Conservation (phyloP, 345 rosid species). For the Linum lewisii region DNA sequence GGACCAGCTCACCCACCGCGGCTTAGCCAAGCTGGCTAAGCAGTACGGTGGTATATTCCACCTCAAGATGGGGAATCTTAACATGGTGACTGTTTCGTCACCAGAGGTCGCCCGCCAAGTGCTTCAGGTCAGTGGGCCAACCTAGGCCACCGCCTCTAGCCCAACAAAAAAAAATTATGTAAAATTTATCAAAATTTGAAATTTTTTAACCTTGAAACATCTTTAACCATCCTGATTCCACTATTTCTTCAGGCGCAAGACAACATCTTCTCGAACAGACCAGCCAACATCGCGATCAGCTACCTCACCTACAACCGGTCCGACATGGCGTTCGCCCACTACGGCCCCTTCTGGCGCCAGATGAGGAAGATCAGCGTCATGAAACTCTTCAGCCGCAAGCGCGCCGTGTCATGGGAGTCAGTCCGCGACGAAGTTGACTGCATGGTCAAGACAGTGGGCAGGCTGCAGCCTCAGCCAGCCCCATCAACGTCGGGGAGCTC, state of each 20-base stretch:
- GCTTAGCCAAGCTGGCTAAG: conserved; percentile 14
- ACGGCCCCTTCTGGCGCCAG: conserved; percentile 25
- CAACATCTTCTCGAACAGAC: conserved; percentile 15
- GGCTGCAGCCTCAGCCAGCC: too few species aligned
- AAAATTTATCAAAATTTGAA: too few species aligned
- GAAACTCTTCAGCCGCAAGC: conserved; percentile 20
- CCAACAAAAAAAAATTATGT: too few species aligned
- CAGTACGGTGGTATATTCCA: conserved; percentile 15
- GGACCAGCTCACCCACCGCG: conserved; percentile 21
- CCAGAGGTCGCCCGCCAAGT: conserved; percentile 18
- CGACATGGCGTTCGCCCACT: conserved; percentile 26
- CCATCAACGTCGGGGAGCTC: conserved; percentile 17
- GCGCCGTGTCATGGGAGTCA: conserved; percentile 23
- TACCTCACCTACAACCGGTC: conserved; percentile 21
- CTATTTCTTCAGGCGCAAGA: conserved; percentile 22
- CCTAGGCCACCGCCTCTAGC: too few species aligned
- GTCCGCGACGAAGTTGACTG: conserved; percentile 18
- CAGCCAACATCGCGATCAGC: conserved; percentile 15
- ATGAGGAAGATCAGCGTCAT: conserved; percentile 23
- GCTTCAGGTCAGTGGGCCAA: too few species aligned
- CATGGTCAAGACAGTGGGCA: not conserved
- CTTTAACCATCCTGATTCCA: too few species aligned
- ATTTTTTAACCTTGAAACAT: too few species aligned
- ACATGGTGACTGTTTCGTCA: conserved; percentile 13
- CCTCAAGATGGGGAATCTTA: conserved; percentile 19